phyloP scores from a whole-genome alignment of 305 asterid species.

The Solanum hybrid region DNA sequence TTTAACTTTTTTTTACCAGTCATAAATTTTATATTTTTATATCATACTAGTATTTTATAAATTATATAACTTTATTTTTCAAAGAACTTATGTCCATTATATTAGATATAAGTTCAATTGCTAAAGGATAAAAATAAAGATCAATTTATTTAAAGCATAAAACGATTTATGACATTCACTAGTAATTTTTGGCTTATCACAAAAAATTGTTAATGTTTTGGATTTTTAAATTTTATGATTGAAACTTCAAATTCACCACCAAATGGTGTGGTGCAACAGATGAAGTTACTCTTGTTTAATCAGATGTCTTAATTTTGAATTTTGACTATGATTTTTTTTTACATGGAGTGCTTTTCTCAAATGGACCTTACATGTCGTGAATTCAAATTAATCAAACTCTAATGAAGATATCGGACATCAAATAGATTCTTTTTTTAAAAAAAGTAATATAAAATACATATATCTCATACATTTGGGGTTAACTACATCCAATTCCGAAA shows the following conservation, averaged over 20 bases:
- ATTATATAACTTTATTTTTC: no score
- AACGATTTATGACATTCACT: neutral
- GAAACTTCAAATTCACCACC: neutral
- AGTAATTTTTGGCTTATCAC: neutral
- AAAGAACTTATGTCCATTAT: neutral
- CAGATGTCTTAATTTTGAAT: neutral
- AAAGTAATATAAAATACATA: no score
- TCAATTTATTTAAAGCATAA: neutral
- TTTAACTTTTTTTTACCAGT: neutral
- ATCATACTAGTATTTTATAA: neutral
- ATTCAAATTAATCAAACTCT: neutral
- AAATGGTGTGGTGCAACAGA: neutral
- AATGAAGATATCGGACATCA: neutral
- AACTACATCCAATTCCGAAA: neutral
- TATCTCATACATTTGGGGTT: neutral
- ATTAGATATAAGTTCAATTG: no score
- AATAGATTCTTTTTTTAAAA: no score
- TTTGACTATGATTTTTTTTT: no score
- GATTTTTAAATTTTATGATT: neutral
- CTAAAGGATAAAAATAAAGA: neutral
- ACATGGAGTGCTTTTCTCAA: neutral
- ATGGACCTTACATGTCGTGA: neutral
- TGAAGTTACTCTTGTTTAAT: no score
- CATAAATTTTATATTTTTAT: neutral
- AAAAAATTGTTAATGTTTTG: neutral